Evolutionary conservation across 495 filamentous ascomycete genomes (phyloP), one percentile per base, ranked within the genome.

Genomic region (Choiromyces venosus): DNA sequence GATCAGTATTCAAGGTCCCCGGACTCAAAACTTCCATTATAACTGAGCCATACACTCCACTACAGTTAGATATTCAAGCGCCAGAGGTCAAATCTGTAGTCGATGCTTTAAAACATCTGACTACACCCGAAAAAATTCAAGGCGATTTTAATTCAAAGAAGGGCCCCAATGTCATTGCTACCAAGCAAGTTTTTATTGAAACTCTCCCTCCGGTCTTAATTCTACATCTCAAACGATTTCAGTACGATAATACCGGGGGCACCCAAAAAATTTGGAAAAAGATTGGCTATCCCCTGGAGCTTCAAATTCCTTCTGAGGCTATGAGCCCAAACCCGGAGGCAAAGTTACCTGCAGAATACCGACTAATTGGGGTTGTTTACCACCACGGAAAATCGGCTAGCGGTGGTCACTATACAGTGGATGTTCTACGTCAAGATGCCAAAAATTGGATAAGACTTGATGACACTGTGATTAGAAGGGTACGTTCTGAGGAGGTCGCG

Each of bases 191-290:
- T 8, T 92, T 96, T 81, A 96, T 99, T 74, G 96, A 98, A 81
- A 93, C 90, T 2, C 83, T 98, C 7, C 95, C 95, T 5, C 92
- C 93, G 21, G 92, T 98, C 25, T 88, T 99, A 4, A 95, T 98
- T 69, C 87, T 99, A 52, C 95, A 99, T 80, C 86, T 99, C 14
- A 99, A 99, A 83, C 92, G 96, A 16, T 99, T 99, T 86, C 92
- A 97, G 78, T 98, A 96, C 81, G 93, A 97, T 71, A 91, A 89
- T 77, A 86, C 88, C n/a, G 92, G 91, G 19, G 93, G 93, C 18
- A 96, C 93, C 0, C 91, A 97, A 79, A 99, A 99, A 83, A 96
- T 98, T 73, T 98, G 94, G 94, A 99, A 97, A 85, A 94, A 93
- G 83, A 86, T 99, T 76, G 94, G 92, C 44, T 98, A 99, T 79